A percentile compares a stretch with the other conserved stretches of the same genome.
These are phyloP conservation scores for Cladophialophora yegresii DNA, from an alignment of 2,329 filamentous ascomycete species.

Conservation along the genomic window DNA sequence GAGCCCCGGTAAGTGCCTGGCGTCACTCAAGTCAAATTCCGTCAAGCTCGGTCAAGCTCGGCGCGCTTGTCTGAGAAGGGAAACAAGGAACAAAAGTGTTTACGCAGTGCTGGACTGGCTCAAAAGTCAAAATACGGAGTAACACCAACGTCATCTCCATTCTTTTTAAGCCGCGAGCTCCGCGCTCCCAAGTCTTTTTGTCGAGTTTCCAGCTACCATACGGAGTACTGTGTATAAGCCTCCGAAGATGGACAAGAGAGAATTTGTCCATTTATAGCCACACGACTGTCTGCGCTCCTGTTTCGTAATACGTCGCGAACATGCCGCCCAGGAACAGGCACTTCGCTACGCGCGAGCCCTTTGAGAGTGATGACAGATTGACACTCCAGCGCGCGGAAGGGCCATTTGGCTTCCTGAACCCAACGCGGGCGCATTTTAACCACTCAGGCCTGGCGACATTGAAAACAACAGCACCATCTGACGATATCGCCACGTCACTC, in stretches of 20 bases:
- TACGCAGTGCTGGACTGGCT: not conserved
- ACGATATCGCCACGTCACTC: slow-evolving; percentile 14
- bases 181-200: not conserved
- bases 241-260: not conserved
- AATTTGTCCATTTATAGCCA: not conserved
- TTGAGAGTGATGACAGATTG: slow-evolving; percentile 22
- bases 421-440: slow-evolving; percentile 48
- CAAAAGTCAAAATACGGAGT: not conserved
- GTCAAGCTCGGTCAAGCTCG: not conserved
- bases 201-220: not conserved
- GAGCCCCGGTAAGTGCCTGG: no score
- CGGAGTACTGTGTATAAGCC: not conserved
- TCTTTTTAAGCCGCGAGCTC: not conserved
- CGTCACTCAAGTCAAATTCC: no score
- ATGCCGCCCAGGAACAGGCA: slow-evolving; percentile 28
- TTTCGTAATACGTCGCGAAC: slow-evolving; percentile 7
- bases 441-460: slow-evolving; percentile 11
- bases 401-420: slow-evolving; percentile 54
- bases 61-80: not conserved
- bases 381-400: slow-evolving; percentile 38
- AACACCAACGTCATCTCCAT: not conserved
- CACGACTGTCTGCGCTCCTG: not conserved
- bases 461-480: slow-evolving; percentile 17
- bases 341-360: slow-evolving; percentile 28
- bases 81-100: not conserved